These are phyloP conservation scores for Sporormia fimetaria DNA, from an alignment of 495 filamentous ascomycete species.

Conservation along the genomic window DNA sequence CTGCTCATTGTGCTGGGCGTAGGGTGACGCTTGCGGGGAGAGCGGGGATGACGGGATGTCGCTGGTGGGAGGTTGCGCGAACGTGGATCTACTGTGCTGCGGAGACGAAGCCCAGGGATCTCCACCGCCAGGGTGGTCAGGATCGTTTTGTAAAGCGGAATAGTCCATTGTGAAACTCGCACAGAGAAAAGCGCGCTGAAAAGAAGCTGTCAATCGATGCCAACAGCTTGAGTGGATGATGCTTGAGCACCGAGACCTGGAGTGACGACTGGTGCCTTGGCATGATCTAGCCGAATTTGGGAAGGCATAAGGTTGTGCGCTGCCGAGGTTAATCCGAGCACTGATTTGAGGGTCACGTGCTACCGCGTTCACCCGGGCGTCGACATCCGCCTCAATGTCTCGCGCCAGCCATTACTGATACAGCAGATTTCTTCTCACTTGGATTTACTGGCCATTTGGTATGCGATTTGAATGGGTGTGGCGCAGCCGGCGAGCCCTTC, in stretches of 20 bases:
- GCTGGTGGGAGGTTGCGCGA: slow-evolving; percentile 37
- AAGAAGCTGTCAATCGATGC: too few relatives aligned
- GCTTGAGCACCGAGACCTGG: too few relatives aligned
- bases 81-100: slow-evolving; percentile 47
- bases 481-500: slow-evolving; percentile 11
- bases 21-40: slow-evolving; percentile 34
- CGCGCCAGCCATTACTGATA: background rate
- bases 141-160: slow-evolving; percentile 61
- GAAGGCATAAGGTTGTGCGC: too few relatives aligned
- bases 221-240: too few relatives aligned
- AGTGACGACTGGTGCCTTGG: slow-evolving; percentile 2
- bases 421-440: background rate
- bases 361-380: too few relatives aligned
- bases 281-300: slow-evolving; percentile 1
- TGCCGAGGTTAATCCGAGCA: too few relatives aligned
- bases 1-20: slow-evolving; percentile 23
- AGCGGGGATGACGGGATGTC: slow-evolving; percentile 48
- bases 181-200: too few relatives aligned
- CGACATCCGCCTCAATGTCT: background rate
- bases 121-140: slow-evolving; percentile 53
- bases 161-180: too few relatives aligned
- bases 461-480: slow-evolving; percentile 19
- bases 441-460: too few relatives aligned
- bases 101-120: slow-evolving; percentile 78
- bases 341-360: too few relatives aligned